A percentile compares a stretch with the other conserved stretches of the same genome.
Conservation (phyloP, 169 alveolate genomes). For the Plasmodium adleri region DNA sequence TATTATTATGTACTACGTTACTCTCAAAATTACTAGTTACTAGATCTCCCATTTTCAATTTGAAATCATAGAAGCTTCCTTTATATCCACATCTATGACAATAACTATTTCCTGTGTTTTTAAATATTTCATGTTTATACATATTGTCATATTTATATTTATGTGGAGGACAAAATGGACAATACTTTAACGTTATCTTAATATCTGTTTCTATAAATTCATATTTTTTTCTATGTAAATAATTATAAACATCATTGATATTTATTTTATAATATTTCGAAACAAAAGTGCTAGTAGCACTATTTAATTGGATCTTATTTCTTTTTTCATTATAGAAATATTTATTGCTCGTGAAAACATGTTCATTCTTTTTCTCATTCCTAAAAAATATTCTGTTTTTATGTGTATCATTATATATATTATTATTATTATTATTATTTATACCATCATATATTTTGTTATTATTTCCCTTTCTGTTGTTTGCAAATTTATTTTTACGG, state of each 20-base stretch:
- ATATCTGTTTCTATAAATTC: constrained; percentile 84
- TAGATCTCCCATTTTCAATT: constrained; percentile 87
- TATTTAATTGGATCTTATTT: neutral
- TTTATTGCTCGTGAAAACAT: too few relatives aligned
- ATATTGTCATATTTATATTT: constrained; percentile 86
- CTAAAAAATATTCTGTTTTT: too few relatives aligned
- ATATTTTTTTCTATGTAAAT: constrained; percentile 85
- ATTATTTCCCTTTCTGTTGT: too few relatives aligned
- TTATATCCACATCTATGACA: constrained; percentile 90
- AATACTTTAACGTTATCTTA: constrained; percentile 85
- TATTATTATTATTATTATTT: neutral
- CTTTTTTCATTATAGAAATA: neutral
- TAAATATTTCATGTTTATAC: constrained; percentile 88
- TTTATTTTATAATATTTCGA: constrained; percentile 84
- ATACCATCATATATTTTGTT: neutral
- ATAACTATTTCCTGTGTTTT: constrained; percentile 88
- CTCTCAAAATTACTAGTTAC: constrained; percentile 75
- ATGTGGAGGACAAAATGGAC: constrained; percentile 91
- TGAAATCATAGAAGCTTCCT: constrained; percentile 91
- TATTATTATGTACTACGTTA: constrained; percentile 8
- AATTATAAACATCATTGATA: constrained; percentile 84
- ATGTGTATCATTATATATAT: neutral
- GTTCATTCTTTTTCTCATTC: too few relatives aligned
- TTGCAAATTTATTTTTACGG: too few relatives aligned
- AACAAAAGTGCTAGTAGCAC: constrained; percentile 82